These are phyloP conservation scores for Neurospora sp. DNA, from an alignment of 2,329 filamentous ascomycete genomes.

Conservation along the genomic window DNA sequence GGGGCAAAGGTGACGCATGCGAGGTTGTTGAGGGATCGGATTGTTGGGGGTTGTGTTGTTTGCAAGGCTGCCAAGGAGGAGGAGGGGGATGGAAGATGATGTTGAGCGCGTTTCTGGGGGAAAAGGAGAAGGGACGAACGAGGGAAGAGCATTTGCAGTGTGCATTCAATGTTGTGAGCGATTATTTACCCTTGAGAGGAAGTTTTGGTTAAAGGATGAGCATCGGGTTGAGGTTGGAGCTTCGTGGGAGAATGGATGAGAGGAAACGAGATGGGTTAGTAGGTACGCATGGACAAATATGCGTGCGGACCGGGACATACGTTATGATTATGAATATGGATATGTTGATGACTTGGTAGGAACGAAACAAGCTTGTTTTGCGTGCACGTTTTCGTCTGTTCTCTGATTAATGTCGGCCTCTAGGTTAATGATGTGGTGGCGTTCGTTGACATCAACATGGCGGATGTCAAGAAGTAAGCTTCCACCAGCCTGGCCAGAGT, in stretches of 20 bases:
- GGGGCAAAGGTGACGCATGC: constrained; percentile 84
- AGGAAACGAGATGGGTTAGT: not conserved
- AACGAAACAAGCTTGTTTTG: not conserved
- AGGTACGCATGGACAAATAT: not conserved
- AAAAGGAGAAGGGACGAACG: not conserved
- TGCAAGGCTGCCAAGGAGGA: constrained; percentile 28
- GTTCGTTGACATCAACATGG: too few relatives aligned
- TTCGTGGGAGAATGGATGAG: not conserved
- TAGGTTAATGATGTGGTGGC: too few relatives aligned
- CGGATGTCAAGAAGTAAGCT: too few relatives aligned
- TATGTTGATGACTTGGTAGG: not conserved
- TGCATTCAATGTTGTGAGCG: not conserved
- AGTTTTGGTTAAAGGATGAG: not conserved
- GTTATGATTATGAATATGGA: not conserved
- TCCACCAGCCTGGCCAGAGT: too few relatives aligned
- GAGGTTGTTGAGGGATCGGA: constrained; percentile 61
- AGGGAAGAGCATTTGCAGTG: not conserved
- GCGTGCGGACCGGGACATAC: not conserved
- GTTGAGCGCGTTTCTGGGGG: not conserved
- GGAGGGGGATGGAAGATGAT: not conserved
- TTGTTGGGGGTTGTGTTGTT: constrained; percentile 55
- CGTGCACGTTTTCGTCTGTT: not conserved
- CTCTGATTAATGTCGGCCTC: too few relatives aligned
- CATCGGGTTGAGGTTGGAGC: not conserved
- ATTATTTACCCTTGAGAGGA: not conserved